Base-by-base conservation (phyloP, 768 basidiomycete genomes). In the Lactifluus piperatus region DNA sequence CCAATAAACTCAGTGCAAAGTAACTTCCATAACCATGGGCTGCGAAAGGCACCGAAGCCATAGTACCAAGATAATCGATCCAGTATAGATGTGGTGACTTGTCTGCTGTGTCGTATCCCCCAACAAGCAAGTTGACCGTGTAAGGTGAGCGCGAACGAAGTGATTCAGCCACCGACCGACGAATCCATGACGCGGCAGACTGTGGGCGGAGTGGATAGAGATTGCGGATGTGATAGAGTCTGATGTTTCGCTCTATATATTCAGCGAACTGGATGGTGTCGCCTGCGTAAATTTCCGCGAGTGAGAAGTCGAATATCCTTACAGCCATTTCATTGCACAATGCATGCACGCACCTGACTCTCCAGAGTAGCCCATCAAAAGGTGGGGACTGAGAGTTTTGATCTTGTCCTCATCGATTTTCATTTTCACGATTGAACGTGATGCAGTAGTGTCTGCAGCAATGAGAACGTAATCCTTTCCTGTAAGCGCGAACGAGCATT, bases 261-360 rank as follows among this genome's bases (percentile, higher is more conserved):
- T 99, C 97, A 1, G 95, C 89, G 68, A 98, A 98, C 70, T 97
- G 91, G 24, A 95, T 78, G 22, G 97, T 98, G 70, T 98, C 97
- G 60, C 97, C 95, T 91, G 67, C 10, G 36, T 32, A 5, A 14
- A 51, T 32, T 9, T 14, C 50, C 30, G 34, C 36, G 8, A 53
- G 11, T 22, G 32, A 56, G 62, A 14, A 16, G 2, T 41, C 7
- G 45, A 11, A 44, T 29, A 26, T 50, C 26, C 50, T 30, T 54
- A 53, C 18, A 24, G 30, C 1, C 13, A 5, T 37, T n/a, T 34
- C 22, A 18, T 52, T 51, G 45, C 6, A 55, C 37, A 16, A 26
- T 39, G 62, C 44, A 56, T 32, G 18, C 18, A 70, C 78, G 56
- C 58, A 84, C 93, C 93, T 74, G 94, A 90, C 72, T 97, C 94